Evolutionary conservation across 2,329 filamentous ascomycete species (phyloP).

Genomic region (Colletotrichum liriopes): DNA sequence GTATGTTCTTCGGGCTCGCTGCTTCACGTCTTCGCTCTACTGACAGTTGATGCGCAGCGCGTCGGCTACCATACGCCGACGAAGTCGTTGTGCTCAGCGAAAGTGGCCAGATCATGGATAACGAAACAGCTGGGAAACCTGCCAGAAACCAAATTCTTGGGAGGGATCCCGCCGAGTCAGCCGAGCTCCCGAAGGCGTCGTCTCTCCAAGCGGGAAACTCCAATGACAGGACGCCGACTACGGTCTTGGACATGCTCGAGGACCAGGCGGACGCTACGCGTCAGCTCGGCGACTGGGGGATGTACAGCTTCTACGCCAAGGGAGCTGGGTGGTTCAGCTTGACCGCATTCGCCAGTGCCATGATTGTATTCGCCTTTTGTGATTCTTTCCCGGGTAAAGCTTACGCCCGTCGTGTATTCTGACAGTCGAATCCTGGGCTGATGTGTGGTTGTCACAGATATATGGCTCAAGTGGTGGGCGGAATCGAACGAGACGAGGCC

Average conservation of each 20-base stretch:
- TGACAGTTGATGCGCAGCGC: neutral
- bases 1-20: neutral
- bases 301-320: slow-evolving; percentile 48
- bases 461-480: slow-evolving; percentile 67
- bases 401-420: neutral
- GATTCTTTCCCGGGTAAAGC: slow-evolving; percentile 46
- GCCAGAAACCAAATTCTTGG: neutral
- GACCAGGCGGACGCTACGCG: slow-evolving; percentile 35
- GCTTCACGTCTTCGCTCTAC: neutral
- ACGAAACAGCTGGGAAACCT: neutral
- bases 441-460: neutral
- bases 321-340: slow-evolving; percentile 48
- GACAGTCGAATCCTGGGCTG: neutral
- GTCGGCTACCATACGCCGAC: slow-evolving; percentile 43
- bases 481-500: slow-evolving; percentile 57
- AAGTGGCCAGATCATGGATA: slow-evolving; percentile 13
- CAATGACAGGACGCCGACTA: neutral
- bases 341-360: slow-evolving; percentile 44
- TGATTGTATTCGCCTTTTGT: slow-evolving; percentile 48
- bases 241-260: slow-evolving; percentile 17
- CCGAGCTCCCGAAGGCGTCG: neutral
- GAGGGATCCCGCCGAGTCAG: too few relatives aligned
- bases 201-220: neutral
- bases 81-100: slow-evolving; percentile 19
- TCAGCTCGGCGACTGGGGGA: slow-evolving; percentile 35